Base-by-base conservation (phyloP, 371 early-diverging fungal genomes). In the Umbelopsis sp. region DNA sequence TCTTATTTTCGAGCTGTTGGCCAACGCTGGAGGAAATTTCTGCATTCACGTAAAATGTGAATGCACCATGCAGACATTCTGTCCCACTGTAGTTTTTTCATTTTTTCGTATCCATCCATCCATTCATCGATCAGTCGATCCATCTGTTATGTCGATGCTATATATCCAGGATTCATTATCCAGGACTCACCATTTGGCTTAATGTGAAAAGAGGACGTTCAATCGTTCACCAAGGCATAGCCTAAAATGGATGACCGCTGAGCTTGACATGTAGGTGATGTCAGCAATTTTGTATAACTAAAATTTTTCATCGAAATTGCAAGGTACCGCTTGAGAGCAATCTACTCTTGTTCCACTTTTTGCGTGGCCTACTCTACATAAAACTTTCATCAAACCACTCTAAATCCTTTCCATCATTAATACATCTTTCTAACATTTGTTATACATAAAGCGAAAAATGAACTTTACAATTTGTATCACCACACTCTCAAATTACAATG, bases 131-230 rank as follows among this genome's bases (percentile, higher is more conserved):
- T 37, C 18, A 3, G 29, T 57, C 35, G n/a, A 57, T 57, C 35
- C 57, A 29, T 57, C 57, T 12, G 6, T 48, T 57, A 4, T 29
- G 35, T 8, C 18, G n/a, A 11, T 57, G 52, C 3, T 51, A 25
- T 51, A n/a, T 51, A 51, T 51, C 52, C 18, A 9, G 29, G 57
- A 29, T 57, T 57, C 48, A 48, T 48, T 1, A 48, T 48, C n/a
- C 18, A 29, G 35, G 29, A 57, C 57, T 57, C 29, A 57, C 57
- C 57, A 57, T 57, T 41, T 57, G 57, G 57, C 57, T 24, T 48
- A 41, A 48, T 48, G 48, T 48, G 48, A 48, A 48, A 48, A 20
- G 20, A 20, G 48, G 48, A 41, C 41, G 41, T 41, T 41, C 41
- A 41, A 41, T 41, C 41, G 41, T 24, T 46, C 37, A 29, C 50